Base-by-base conservation (phyloP, 2,329 filamentous ascomycete species). In the Dactylellina drechsleri region DNA sequence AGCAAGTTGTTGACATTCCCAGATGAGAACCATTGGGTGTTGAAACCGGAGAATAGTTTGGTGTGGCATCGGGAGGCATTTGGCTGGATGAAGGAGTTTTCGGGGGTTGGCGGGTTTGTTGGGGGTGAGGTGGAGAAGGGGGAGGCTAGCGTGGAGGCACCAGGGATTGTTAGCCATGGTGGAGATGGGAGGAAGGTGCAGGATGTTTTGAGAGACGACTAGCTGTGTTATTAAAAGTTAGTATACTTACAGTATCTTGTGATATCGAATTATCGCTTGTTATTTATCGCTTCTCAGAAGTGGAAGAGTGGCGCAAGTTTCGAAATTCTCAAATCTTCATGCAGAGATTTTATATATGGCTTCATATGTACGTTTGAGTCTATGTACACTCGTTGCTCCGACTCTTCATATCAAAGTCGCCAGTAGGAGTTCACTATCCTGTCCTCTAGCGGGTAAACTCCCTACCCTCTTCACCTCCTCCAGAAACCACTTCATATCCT, bases 401-500 rank as follows among this genome's bases (percentile, higher is more conserved):
- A 36, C n/a, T 26, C 1, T 7, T 36, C 64, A 75, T 67, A 71
- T 64, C 18, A 71, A 43, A 18, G 66, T 66, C 15, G 53, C 57
- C 2, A 52, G 64, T 16, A 75, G 10, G 15, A 5, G 5, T 15
- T 68, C 64, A 18, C 15, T 23, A 23, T n/a, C 4, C 2, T 41
- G 4, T n/a, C 16, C 12, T 23, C 18, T 28, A 1, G 13, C 36
- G 15, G 60, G 18, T n/a, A 52, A 16, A 40, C 72, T 86, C 41
- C 87, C 87, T 73, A 89, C 83, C 56, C 91, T 87, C 82, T 97
- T 92, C 68, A 98, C 89, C 83, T 99, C 95, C 80, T 96, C 86
- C 78, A 99, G 94, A 85, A 92, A 99, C 83, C 96, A 96, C 81
- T 89, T 94, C 78, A 99, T 84, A 82, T 97, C 90, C 58, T 98